A percentile compares a stretch with the other conserved stretches of the same genome.
Evolutionary conservation across 2,329 filamentous ascomycete species (phyloP).

Genomic region (Aspergillus sp.): DNA sequence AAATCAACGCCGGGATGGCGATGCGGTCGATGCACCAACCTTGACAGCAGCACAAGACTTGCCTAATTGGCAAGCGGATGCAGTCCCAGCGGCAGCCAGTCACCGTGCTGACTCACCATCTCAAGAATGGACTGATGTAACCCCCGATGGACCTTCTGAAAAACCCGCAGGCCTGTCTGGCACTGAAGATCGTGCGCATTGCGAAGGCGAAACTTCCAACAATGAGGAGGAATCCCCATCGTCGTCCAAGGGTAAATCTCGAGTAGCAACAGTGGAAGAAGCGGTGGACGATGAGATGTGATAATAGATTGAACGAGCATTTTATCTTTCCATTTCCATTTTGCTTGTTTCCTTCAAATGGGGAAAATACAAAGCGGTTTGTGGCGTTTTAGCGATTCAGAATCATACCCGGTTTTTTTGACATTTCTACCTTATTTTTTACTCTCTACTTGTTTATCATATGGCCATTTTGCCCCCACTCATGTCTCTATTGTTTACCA

Average conservation of each 20-base stretch:
- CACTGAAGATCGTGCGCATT: not conserved
- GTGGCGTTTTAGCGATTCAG: constrained; percentile 5
- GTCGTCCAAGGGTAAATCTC: constrained; percentile 28
- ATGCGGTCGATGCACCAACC: not conserved
- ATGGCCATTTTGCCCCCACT: not conserved
- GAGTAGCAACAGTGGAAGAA: constrained; percentile 33
- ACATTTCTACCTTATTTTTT: not conserved
- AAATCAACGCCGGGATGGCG: constrained; percentile 1
- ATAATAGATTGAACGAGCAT: constrained; percentile 1
- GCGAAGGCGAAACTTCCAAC: not conserved
- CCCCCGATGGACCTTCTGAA: constrained; percentile 13
- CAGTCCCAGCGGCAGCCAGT: constrained; percentile 6
- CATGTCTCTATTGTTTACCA: no score
- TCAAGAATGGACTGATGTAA: constrained; percentile 26
- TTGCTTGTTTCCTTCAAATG: not conserved
- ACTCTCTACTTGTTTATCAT: not conserved
- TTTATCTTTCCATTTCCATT: not conserved
- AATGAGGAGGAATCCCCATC: constrained; percentile 12
- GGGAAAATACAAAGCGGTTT: not conserved
- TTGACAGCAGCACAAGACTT: constrained; percentile 3
- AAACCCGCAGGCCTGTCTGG: constrained; percentile 1
- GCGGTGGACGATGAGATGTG: constrained; percentile 23
- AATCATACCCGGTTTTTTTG: constrained; percentile 14
- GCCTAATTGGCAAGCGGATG: constrained; percentile 15
- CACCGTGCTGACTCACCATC: constrained; percentile 20